Evolutionary conservation across 305 asterid genomes (phyloP), one percentile per base, ranked within the genome.

Genomic region (Petunia hybrid): DNA sequence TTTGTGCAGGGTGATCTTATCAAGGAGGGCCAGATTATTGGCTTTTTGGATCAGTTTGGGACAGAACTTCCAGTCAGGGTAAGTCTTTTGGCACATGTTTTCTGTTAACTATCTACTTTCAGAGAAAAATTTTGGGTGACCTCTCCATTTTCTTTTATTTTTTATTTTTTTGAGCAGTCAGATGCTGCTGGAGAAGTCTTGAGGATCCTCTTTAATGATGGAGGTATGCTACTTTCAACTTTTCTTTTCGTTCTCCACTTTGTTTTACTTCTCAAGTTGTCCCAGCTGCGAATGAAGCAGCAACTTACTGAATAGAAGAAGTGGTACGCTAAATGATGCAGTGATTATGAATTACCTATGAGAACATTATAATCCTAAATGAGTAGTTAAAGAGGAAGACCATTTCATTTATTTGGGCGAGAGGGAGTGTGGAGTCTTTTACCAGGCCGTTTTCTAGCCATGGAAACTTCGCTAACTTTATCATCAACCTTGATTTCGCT

Each of bases 11-110:
- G 97, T 16, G 93, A 90, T 73, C 77, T 87, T 80, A 89, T 94
- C 90, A 91, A 92, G 89, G 97, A 94, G 88, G 98, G 97, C 69
- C 95, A 92, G 83, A 83, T 85, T 61, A 76, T 94, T 43, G 97
- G 97, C 79, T 90, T 79, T 76, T 16, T 94, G 87, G 95, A 90
- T 84, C 94, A 88, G 88, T 89, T 92, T 63, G 91, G 93, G 82
- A 83, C 85, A 16, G 86, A 89, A 83, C 88, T 85, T 83, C 94
- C 97, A 65, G 88, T 94, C 84, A 91, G 79, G 86, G 98, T 94
- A 86, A 90, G 95, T 82, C 75, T 67, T 79, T 73, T 4, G 77
- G 56, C 81, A 45, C 38, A 41, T 62, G 81, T 14, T 7, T 57
- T 62, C 62, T 59, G 39, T 31, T 45, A 45, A 74, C 42, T 74